A percentile compares a stretch with the other conserved stretches of the same genome.
phyloP scores from a whole-genome alignment of 2,329 filamentous ascomycete genomes.

The Colletotrichum simmondsii region DNA sequence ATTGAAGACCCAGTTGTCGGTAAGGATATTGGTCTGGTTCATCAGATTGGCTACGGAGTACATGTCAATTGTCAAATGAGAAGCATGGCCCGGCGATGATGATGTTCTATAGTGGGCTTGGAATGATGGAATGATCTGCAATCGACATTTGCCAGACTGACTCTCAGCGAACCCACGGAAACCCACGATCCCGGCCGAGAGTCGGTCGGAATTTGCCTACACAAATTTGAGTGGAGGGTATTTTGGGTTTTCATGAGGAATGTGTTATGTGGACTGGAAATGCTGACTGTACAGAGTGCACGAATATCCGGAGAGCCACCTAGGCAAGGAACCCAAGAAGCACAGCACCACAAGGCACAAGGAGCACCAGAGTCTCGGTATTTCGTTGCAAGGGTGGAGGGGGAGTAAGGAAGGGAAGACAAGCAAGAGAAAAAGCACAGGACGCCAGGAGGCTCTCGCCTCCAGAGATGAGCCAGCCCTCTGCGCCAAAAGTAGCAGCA shows the following conservation, averaged over 20 bases:
- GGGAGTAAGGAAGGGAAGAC: background rate
- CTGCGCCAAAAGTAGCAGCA: constrained; percentile 1
- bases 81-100: background rate
- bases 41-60: background rate
- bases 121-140: constrained; percentile 13
- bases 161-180: background rate
- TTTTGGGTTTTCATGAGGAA: background rate
- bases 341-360: background rate
- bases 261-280: constrained; percentile 1
- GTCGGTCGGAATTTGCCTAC: background rate
- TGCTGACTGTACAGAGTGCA: background rate
- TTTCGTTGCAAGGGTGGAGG: constrained; percentile 20
- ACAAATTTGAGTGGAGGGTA: background rate
- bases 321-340: background rate
- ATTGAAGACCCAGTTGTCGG: background rate
- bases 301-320: background rate
- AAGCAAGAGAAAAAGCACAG: constrained; percentile 21
- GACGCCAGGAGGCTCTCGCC: constrained; percentile 27
- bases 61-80: background rate
- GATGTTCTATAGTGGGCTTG: background rate
- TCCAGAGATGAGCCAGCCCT: background rate
- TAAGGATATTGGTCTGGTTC: background rate
- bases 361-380: constrained; percentile 15
- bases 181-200: background rate
- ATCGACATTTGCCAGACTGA: background rate